Base-by-base conservation (phyloP, 73 alveolate genomes). In the Breviolum minutum region DNA sequence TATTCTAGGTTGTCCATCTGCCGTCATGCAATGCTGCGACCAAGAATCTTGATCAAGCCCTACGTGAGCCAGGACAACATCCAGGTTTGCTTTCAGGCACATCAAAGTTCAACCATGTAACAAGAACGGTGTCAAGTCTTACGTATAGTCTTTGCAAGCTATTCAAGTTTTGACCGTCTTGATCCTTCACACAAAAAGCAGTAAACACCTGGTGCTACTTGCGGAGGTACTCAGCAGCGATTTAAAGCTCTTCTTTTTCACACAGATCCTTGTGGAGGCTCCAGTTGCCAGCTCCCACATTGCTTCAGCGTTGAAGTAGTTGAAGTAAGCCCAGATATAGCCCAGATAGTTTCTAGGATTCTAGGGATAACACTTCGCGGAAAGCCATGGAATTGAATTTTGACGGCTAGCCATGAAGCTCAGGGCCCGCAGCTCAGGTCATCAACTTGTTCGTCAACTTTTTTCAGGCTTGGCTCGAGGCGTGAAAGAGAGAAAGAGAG, bases 231-330 rank as follows among this genome's bases (percentile, higher is more conserved):
- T 91, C 32, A 91, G 97, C 77, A 71, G 97, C 30, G 97, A 91
- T 69, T 24, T 91, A 76, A 79, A 63, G 69, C 97, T 91, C 60
- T 91, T 91, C 63, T 91, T 91, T 27, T 48, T 91, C 97, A 91
- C 97, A 32, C 97, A 91, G 88, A 91, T 91, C 85, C 63, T 32
- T 19, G 66, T 70, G 64, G 97, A 91, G 97, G 97, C 81, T 7
- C 90, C 69, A 8, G 77, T 68, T 17, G 77, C 77, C n/a, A 2
- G 77, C 24, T 68, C 54, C 54, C 54, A 40, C 54, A 40, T 40
- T 40, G 54, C 54, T 40, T 40, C 3, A 40, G 54, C 54, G 54
- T 0, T 40, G 54, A 40, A 40, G 54, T 40, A 40, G n/a, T n/a
- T n/a, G n/a, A n/a, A n/a, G n/a, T n/a, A n/a, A n/a, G n/a, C n/a